phyloP scores from a whole-genome alignment of 345 rosid genomes.

The Turritis glabra region DNA sequence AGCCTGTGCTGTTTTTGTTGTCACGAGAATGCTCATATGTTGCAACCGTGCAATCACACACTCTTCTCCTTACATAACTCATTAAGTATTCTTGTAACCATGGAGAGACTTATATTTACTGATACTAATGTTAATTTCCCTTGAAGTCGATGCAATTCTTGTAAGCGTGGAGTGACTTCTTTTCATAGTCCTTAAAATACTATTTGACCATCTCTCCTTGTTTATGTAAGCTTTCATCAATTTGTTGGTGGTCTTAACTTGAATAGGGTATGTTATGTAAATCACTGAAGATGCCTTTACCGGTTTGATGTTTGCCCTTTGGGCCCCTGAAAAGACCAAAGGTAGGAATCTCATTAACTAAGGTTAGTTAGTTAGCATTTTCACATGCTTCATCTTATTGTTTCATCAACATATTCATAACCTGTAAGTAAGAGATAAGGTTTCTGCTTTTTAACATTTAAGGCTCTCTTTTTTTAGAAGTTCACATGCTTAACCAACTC shows the following conservation, averaged over 20 bases:
- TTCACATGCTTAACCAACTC: constrained; percentile 32
- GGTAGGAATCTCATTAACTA: constrained; percentile 25
- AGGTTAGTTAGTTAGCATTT: constrained; percentile 35
- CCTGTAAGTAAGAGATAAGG: constrained; percentile 18
- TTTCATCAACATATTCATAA: constrained; percentile 28
- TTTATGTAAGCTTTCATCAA: background rate
- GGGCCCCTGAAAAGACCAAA: constrained; percentile 18
- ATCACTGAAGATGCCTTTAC: background rate
- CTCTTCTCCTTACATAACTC: constrained; percentile 1
- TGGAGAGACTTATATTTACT: background rate
- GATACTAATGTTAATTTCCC: background rate
- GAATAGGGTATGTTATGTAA: background rate
- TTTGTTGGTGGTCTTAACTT: background rate
- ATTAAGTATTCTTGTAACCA: background rate
- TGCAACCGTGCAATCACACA: background rate
- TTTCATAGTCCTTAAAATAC: background rate
- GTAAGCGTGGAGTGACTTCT: no score
- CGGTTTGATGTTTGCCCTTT: constrained; percentile 25
- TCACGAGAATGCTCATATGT: background rate
- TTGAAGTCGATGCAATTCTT: background rate
- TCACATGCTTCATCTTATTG: constrained; percentile 41
- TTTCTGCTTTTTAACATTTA: constrained; percentile 29
- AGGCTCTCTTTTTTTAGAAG: background rate
- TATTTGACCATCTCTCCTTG: background rate
- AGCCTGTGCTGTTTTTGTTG: background rate